Evolutionary conservation across 352 stramenopile genomes (phyloP), one percentile per base, ranked within the genome.

Genomic region (Halophytophthora batemanensis): DNA sequence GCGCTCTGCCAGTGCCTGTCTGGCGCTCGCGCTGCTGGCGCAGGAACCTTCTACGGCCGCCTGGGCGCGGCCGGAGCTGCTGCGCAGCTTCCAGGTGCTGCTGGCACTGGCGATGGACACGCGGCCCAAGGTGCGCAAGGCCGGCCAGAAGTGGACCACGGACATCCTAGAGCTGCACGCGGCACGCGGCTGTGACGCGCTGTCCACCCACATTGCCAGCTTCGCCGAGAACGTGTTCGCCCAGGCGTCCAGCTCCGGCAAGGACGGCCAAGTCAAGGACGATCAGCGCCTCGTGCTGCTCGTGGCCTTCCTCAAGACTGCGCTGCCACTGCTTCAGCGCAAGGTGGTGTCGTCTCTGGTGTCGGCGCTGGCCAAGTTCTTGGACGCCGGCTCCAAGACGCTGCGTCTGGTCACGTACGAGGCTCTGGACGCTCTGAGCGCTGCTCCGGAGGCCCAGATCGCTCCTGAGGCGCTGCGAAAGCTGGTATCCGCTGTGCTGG

Each of bases 151-250:
- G 64, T 77, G 72, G 56, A 78, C 84, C 6, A 76, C 77, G 43
- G 80, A 90, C 56, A 65, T 93, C 10, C 69, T 95, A 31, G 65
- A 85, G 59, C 64, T 79, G 15, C 85, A 93, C 57, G 71, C 75
- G 7, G 71, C 82, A 33, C 63, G 78, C 56, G 69, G 84, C 45
- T 90, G 78, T 57, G 80, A 95, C 54, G 58, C 77, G 25, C 75
- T 95, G 15, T 93, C 85, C 13, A 95, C 80, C 22, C 85, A 95
- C 64, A 92, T 93, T 39, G 85, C 85, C 22, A 89, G 79, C 61
- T 95, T 95, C 56, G 74, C 75, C 3, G 80, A 91, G 63, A 93
- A 93, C 56, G 81, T 93, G 14, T 79, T 95, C 13, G 66, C 77
- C 7, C 51, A 52, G 3, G 66, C 71, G 17, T 72, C 69, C 3